Evolutionary conservation across 2,329 filamentous ascomycete genomes (phyloP).

Genomic region (Scortechinia acanthostroma): DNA sequence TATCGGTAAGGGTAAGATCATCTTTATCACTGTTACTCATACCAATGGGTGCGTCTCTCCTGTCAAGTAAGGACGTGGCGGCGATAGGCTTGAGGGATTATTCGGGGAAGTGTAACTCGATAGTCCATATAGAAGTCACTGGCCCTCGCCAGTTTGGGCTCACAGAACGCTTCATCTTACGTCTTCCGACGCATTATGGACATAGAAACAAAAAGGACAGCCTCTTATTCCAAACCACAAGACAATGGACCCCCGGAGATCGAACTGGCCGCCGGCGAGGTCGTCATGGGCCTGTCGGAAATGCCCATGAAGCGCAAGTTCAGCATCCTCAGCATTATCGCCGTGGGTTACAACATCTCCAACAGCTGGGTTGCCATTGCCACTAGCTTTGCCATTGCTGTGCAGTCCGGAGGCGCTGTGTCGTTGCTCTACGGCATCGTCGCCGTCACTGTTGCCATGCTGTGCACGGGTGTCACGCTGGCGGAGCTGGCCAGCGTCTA

Average conservation of each 20-base stretch:
- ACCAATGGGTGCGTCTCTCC: no score
- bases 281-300: not conserved
- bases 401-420: slow-evolving; percentile 54
- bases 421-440: slow-evolving; percentile 56
- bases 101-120: no score
- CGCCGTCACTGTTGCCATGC: slow-evolving; percentile 19
- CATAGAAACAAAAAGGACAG: slow-evolving; percentile 3
- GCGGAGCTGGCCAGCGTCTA: not conserved
- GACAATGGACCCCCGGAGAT: not conserved
- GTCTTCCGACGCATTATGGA: not conserved
- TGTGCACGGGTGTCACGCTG: slow-evolving; percentile 11
- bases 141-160: no score
- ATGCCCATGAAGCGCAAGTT: not conserved
- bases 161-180: no score
- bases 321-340: not conserved
- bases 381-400: slow-evolving; percentile 35
- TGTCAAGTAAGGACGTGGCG: no score
- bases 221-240: no score
- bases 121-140: no score
- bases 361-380: slow-evolving; percentile 29
- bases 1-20: no score
- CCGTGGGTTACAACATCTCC: slow-evolving; percentile 1
- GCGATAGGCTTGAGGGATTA: no score
- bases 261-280: not conserved
- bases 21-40: no score